Base-by-base conservation (phyloP, 495 filamentous ascomycete species). In the Xylaria acuta region DNA sequence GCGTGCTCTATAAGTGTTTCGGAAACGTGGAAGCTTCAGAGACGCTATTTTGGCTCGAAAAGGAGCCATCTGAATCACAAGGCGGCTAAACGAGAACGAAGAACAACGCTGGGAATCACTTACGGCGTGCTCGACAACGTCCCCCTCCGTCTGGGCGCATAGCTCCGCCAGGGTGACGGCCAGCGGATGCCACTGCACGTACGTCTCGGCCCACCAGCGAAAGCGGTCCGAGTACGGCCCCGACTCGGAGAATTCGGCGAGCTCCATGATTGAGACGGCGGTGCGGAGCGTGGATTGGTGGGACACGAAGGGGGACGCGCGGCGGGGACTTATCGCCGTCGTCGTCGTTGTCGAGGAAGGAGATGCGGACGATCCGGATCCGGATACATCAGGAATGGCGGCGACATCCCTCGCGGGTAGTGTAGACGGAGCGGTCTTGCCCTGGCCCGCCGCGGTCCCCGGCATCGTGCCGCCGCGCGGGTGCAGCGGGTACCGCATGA, bases 121-220 rank as follows among this genome's bases (percentile, higher is more conserved):
- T 56, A 67, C 65, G 7, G 91, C 94, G 18, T 92, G 86, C 34
- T 94, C 91, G 20, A 91, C 91, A 4, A 90, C 73, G 18, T 87
- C 87, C 51, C 90, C 77, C 7, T 73, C 43, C 7, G 75, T 73
- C 77, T 70, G 72, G 30, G 89, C 84, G 78, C 91, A 92, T 7
- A 97, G 84, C 75, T 96, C 93, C 0, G 91, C 87, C 20, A 95
- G 80, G 20, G 88, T 83, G 67, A 92, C 90, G 20, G 89, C 90
- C 8, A 94, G 83, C 3, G 92, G 90, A 75, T 94, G 91, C 89
- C 90, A 92, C 75, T 94, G 92, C 58, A 91, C 88, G 76, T 93
- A 92, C 1, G 88, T 90, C 67, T 86, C 83, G 74, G 66, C 72
- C 80, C 80, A 81, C 80, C 79, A 80, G 41, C 69, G 51, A 60